Percentiles rank a stretch among this genome's conserved stretches.
Evolutionary conservation across 1,139 yeast species (phyloP).

Genomic region (Wickerhamomyces sp.): DNA sequence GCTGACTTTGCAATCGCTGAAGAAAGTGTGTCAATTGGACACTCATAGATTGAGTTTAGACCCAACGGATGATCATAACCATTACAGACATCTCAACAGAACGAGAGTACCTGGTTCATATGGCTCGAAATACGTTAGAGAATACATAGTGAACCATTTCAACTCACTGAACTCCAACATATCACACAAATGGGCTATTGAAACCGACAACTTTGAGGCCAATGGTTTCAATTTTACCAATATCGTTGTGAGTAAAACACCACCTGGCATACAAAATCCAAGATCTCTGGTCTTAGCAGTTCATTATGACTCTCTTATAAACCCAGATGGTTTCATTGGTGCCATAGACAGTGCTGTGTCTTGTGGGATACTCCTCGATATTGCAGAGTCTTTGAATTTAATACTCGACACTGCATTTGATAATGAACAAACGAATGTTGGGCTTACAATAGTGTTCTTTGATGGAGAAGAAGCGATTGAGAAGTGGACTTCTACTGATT

Average conservation of each 20-base stretch:
- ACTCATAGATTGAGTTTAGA: slow-evolving; percentile 12
- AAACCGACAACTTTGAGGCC: slow-evolving; percentile 37
- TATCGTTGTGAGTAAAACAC: slow-evolving; percentile 33
- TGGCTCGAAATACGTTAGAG: slow-evolving; percentile 34
- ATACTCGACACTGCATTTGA: slow-evolving; percentile 21
- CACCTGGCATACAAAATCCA: slow-evolving; percentile 23
- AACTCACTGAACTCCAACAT: slow-evolving; percentile 18
- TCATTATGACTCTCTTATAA: slow-evolving; percentile 48
- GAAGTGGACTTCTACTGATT: slow-evolving; percentile 46
- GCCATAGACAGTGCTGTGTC: slow-evolving; percentile 58
- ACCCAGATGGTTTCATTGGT: slow-evolving; percentile 52
- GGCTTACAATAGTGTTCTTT: slow-evolving; percentile 47
- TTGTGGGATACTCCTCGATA: slow-evolving; percentile 45
- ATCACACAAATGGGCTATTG: slow-evolving; percentile 32
- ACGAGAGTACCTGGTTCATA: slow-evolving; percentile 43
- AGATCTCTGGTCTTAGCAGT: slow-evolving; percentile 44
- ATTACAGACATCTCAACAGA: slow-evolving; percentile 28
- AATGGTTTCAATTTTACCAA: slow-evolving; percentile 40
- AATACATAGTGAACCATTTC: slow-evolving; percentile 32
- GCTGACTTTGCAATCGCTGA: not conserved
- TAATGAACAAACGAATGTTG: slow-evolving; percentile 24
- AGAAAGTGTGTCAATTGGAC: slow-evolving; percentile 3
- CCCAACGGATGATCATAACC: slow-evolving; percentile 11
- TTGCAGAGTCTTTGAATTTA: slow-evolving; percentile 33
- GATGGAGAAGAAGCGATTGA: slow-evolving; percentile 58